Base-by-base conservation (phyloP, 2,329 filamentous ascomycete species). In the Paracorniculantispora psalliotae region DNA sequence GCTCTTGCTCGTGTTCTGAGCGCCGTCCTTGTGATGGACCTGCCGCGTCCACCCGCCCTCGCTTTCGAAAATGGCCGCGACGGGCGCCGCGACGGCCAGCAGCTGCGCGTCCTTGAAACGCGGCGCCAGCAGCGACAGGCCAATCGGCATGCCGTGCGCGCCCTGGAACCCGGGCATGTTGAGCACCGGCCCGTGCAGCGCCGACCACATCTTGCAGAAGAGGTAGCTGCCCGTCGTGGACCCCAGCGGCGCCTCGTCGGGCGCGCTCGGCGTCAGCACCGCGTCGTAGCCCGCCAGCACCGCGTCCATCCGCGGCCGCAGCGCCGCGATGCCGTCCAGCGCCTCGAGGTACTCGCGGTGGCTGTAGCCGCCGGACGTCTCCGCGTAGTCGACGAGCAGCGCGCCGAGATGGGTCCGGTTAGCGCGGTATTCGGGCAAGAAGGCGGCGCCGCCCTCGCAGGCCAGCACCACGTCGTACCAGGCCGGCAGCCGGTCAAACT, bases 111-210 rank as follows among this genome's bases (percentile, higher is more conserved):
- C 80, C 1, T 65, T 68, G 62, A 77, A 82, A 6, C 81, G 69
- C 1, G 77, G 72, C 1, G 76, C 75, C 0, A 84, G 77, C 0
- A 85, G 68, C 0, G 79, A 81, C 15, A 86, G 60, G 0, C 86
- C 86, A 39, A 89, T 77, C 0, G 86, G 86, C 75, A 89, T 73
- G 19, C 67, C 69, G n/a, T 69, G 66, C 2, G 62, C 53, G 25
- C 86, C 85, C 35, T 75, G 69, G 63, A 89, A 88, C 0, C 84
- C 85, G 0, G 85, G 84, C 0, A 89, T 68, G 61, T 88, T 88
- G n/a, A 88, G 69, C 0, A 84, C 82, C 0, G 86, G 86, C 1
- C 77, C 80, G 61, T 89, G 85, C 15, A 88, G 69, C 12, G 82
- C 80, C 25, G 81, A 83, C 81, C 81, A 83, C 0, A 78, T 76